Base-by-base conservation (phyloP, 768 basidiomycete species). In the Suillus hirtellus region DNA sequence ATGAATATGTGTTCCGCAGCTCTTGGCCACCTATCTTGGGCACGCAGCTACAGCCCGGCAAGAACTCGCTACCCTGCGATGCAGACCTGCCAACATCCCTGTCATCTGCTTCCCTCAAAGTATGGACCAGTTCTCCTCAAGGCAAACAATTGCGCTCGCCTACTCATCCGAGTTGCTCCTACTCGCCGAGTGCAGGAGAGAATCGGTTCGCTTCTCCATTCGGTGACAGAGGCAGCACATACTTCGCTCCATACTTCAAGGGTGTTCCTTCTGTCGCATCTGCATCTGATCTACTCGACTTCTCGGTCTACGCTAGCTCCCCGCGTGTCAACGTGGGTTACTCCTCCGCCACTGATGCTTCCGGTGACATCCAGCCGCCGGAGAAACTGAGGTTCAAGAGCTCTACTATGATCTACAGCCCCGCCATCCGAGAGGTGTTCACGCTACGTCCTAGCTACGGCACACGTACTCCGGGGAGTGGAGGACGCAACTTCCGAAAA, bases 361-460 rank as follows among this genome's bases (percentile, higher is more conserved):
- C 17, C 17, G 27, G 55, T 56, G 24, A 56, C 21, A 10, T 14
- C 34, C 21, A 46, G 59, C 21, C 11, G 17, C 31, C 3, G 12
- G 37, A 37, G 34, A 58, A 27, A 38, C 19, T 6, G 21, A 56
- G 9, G 12, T 15, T 34, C 9, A 59, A 56, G 52, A 60, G 31
- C 10, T 37, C 59, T n/a, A 58, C 59, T n/a, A n/a, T 60, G 19
- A 19, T 56, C 59, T 60, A 34, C 8, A 50, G 34, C 24, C 61
- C 63, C 9, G 67, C 59, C 62, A 62, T 50, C 27, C 65, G 61
- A 49, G 60, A 67, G 6, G 54, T 67, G 1, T 67, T 65, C 44
- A 31, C 64, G 52, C 59, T 60, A 21, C 44, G 52, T 60, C 59
- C 55, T 9, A 56, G 63, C 49, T 63, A 65, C 35, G 60, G 53